Conservation (phyloP, 495 filamentous ascomycete genomes). For the Lentithecium fluviatile region DNA sequence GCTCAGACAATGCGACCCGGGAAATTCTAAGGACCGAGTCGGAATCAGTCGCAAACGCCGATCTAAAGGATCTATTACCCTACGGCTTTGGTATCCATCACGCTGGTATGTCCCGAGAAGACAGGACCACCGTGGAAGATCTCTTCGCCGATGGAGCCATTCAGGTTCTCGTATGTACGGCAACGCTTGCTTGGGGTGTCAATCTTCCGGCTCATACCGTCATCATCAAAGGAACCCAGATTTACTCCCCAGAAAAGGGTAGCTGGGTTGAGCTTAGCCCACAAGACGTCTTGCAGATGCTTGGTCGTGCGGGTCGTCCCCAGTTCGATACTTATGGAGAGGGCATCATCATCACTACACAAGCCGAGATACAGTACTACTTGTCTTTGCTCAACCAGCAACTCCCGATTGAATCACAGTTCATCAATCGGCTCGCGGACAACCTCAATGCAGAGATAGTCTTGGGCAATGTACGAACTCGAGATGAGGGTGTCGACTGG, state of each 20-base stretch:
- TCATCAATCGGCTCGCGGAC: slow-evolving; percentile 89
- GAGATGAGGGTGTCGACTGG: slow-evolving; percentile 97
- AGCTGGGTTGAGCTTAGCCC: slow-evolving; percentile 98
- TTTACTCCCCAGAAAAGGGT: slow-evolving; percentile 98
- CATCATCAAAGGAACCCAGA: slow-evolving; percentile 95
- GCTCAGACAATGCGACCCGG: slow-evolving; percentile 87
- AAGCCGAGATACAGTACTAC: slow-evolving; percentile 93
- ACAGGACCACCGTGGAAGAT: slow-evolving; percentile 92
- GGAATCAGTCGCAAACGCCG: slow-evolving; percentile 75
- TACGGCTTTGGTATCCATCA: slow-evolving; percentile 99
- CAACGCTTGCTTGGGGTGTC: slow-evolving; percentile 94
- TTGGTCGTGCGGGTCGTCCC: slow-evolving; percentile 92
- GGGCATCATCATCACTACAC: slow-evolving; percentile 97
- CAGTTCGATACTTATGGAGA: slow-evolving; percentile 98
- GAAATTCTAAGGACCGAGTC: slow-evolving; percentile 85
- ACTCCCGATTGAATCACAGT: slow-evolving; percentile 94
- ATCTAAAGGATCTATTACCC: slow-evolving; percentile 90
- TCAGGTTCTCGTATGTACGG: slow-evolving; percentile 95
- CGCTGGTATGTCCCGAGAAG: slow-evolving; percentile 89
- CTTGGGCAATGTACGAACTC: slow-evolving; percentile 85
- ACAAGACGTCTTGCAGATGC: slow-evolving; percentile 97
- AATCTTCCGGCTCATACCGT: slow-evolving; percentile 93
- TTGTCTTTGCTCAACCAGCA: slow-evolving; percentile 95
- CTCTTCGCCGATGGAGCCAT: slow-evolving; percentile 87
- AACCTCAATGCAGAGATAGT: slow-evolving; percentile 98